Evolutionary conservation across 768 basidiomycete genomes (phyloP), one percentile per base, ranked within the genome.

Genomic region (Paxillus rubicundulus): DNA sequence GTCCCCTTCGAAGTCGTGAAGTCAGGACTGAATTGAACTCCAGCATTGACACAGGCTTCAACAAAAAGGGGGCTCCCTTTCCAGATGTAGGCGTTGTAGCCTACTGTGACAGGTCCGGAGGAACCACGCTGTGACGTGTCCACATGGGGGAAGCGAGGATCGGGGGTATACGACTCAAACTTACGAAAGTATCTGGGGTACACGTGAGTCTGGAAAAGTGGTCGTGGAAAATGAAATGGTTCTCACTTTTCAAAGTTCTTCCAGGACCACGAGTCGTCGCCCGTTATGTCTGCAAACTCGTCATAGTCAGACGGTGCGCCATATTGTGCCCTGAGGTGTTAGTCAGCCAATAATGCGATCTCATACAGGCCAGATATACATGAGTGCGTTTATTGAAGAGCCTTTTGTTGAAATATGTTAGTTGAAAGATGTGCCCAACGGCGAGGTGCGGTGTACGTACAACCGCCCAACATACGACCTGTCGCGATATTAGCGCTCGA

Each of bases 381-480:
- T 74, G 64, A 69, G 66, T 1, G 86, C 86, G 58, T 89, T 89
- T 43, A 87, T 78, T 2, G 83, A 75, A 4, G 84, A 82, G 50
- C 82, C 82, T 85, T 24, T 28, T 50, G 38, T 12, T 34, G 49
- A 6, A 44, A 10, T 41, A 3, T 41, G 44, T 27, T 12, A 44
- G 36, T 34, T 24, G 36, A 18, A 21, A 34, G 40, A 12, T 21
- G 3, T 17, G 16, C 49, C 49, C 3, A 38, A 5, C 10, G 21
- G 4, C 0, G 7, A n/a, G 46, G 34, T 54, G 5, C 27, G 20
- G n/a, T 34, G 21, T 10, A 73, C 82, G 66, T 61, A 85, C 87
- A 89, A 62, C 87, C 87, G 20, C 87, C 87, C 6, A 90, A 76
- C 63, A 89, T 72, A 61, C 82, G 87, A 1, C 70, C 86, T 87